A percentile compares a stretch with the other conserved stretches of the same genome.
These are phyloP conservation scores for Elasticomyces elasticus DNA, from an alignment of 495 filamentous ascomycete species.

Conservation along the genomic window DNA sequence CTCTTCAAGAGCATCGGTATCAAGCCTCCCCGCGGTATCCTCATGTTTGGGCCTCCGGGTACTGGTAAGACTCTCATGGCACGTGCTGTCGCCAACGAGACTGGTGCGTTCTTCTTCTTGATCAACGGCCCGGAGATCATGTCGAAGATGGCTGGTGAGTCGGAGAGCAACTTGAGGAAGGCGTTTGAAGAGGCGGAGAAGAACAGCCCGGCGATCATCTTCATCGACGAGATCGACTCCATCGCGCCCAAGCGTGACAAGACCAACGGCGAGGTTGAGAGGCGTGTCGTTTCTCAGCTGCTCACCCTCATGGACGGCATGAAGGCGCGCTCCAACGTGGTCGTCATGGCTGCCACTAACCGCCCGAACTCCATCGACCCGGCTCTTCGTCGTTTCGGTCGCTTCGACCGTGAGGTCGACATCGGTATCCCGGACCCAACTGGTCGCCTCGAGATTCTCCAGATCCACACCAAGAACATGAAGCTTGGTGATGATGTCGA, in stretches of 20 bases:
- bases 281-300: conserved; percentile 94
- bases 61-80: conserved; percentile 99
- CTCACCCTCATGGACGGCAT: conserved; percentile 98
- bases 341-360: conserved; percentile 98
- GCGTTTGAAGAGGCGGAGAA: conserved; percentile 99
- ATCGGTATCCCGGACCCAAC: conserved; percentile 97
- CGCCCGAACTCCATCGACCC: conserved; percentile 96
- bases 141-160: conserved; percentile 99
- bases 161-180: conserved; percentile 93
- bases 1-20: conserved; percentile 99
- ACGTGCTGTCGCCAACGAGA: conserved; percentile 97
- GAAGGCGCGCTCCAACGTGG: conserved; percentile 96
- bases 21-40: conserved; percentile 96
- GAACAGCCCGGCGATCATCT: conserved; percentile 98
- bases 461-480: conserved; percentile 99
- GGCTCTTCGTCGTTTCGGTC: conserved; percentile 90
- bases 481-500: conserved; percentile 96
- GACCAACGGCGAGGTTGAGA: conserved; percentile 98
- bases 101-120: conserved; percentile 96
- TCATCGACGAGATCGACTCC: conserved; percentile 98
- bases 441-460: conserved; percentile 94
- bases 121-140: conserved; percentile 99
- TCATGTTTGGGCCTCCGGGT: conserved; percentile 94
- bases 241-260: conserved; percentile 99
- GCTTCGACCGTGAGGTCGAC: conserved; percentile 97